phyloP scores from a whole-genome alignment of 2,329 filamentous ascomycete species.

The Fusarium staphyleae region DNA sequence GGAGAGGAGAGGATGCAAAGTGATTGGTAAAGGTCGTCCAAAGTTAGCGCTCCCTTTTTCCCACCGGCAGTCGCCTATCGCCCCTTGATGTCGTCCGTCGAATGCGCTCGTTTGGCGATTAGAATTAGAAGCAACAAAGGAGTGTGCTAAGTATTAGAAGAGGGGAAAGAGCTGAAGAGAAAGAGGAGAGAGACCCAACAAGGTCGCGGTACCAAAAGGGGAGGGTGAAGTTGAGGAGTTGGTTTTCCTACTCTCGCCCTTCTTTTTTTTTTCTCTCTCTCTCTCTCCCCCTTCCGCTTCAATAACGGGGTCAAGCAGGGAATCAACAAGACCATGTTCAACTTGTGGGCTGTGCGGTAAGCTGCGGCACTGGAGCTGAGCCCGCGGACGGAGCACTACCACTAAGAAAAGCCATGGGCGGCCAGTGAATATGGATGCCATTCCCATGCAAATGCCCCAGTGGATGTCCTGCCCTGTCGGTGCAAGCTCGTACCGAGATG shows the following conservation, averaged over 20 bases:
- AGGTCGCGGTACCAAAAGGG: conserved; percentile 14
- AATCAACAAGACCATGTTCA: conserved; percentile 24
- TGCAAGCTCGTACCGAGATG: conserved; percentile 13
- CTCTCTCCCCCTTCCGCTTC: not conserved
- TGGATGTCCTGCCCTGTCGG: conserved; percentile 20
- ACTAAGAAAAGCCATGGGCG: not conserved
- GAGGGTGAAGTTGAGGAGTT: conserved; percentile 25
- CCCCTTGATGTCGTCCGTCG: conserved; percentile 17
- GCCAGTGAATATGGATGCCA: not conserved
- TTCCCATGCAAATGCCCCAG: conserved; percentile 6
- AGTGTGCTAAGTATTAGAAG: conserved; percentile 6
- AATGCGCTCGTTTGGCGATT: conserved; percentile 20
- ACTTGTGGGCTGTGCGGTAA: conserved; percentile 31
- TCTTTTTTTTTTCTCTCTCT: not conserved
- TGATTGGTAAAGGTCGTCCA: conserved; percentile 32
- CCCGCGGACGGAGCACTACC: conserved; percentile 10
- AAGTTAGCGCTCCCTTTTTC: conserved; percentile 30
- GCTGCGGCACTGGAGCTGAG: conserved; percentile 16
- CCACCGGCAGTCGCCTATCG: conserved; percentile 28
- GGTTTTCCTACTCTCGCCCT: conserved; percentile 9
- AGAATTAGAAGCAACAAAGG: conserved; percentile 26
- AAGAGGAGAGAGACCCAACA: conserved; percentile 11
- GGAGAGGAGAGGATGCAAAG: conserved; percentile 28
- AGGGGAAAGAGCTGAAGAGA: conserved; percentile 2
- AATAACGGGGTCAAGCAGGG: conserved; percentile 8